Evolutionary conservation across 768 basidiomycete species (phyloP).

Genomic region (Vararia minispora): DNA sequence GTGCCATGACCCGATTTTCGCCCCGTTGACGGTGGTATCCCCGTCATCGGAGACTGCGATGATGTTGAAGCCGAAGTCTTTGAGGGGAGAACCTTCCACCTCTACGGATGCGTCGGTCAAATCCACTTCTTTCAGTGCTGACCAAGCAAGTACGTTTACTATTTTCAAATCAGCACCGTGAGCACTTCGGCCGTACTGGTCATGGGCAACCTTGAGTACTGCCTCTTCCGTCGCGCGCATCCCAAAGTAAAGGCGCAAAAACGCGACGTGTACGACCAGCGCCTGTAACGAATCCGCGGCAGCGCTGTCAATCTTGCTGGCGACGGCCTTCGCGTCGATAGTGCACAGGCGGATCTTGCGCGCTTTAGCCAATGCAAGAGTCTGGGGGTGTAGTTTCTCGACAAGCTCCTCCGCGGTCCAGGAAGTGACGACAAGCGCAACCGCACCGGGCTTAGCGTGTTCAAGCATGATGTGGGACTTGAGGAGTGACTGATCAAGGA

Average conservation of each 20-base stretch:
- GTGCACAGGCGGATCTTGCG: constrained; percentile 47
- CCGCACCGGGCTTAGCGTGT: constrained; percentile 52
- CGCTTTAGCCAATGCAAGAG: constrained; percentile 33
- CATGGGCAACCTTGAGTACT: constrained; percentile 40
- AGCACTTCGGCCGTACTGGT: constrained; percentile 33
- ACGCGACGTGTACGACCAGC: constrained; percentile 62
- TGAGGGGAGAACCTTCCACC: constrained; percentile 27
- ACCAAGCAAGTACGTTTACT: constrained; percentile 53
- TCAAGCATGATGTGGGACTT: constrained; percentile 67
- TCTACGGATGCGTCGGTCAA: constrained; percentile 10
- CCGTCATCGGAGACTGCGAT: constrained; percentile 54
- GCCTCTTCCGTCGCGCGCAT: constrained; percentile 40
- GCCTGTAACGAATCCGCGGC: constrained; percentile 35
- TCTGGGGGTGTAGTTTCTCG: constrained; percentile 48
- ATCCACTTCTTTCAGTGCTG: constrained; percentile 45
- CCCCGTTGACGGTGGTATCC: constrained; percentile 48
- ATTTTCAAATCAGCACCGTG: constrained; percentile 38
- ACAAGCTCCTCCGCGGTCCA: constrained; percentile 72
- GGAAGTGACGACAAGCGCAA: constrained; percentile 61
- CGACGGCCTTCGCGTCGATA: constrained; percentile 46
- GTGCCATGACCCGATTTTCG: constrained; percentile 64
- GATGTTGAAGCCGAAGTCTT: constrained; percentile 62
- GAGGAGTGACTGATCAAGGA: constrained; percentile 68
- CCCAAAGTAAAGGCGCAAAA: constrained; percentile 78
- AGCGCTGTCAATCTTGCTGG: constrained; percentile 28